Conservation (phyloP, 345 rosid genomes). For the Moricandia moricandioides region DNA sequence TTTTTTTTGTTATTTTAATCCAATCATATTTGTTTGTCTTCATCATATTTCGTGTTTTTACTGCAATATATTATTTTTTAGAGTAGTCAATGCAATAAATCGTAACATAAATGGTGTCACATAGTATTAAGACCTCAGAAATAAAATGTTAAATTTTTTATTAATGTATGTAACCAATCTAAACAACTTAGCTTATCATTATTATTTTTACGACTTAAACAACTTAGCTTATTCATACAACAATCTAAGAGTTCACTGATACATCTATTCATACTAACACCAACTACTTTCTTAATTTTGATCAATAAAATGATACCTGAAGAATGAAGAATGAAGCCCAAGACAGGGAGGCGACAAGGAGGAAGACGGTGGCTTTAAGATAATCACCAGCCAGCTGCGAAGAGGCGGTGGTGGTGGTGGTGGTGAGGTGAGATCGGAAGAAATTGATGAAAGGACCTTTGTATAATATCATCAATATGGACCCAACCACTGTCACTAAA, state of each 20-base stretch:
- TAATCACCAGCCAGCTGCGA: slow-evolving; percentile 30
- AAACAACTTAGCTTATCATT: background rate
- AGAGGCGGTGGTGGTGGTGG: background rate
- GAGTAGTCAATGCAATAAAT: no score
- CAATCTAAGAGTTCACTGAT: background rate
- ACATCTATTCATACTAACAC: background rate
- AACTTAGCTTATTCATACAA: background rate
- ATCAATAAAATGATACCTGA: slow-evolving; percentile 42
- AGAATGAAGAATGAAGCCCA: slow-evolving; percentile 85
- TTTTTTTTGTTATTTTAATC: background rate
- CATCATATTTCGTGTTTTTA: no score
- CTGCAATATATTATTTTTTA: no score
- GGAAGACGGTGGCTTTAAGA: slow-evolving; percentile 66
- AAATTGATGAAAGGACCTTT: slow-evolving; percentile 68
- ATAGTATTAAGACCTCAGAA: no score
- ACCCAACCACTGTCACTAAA: slow-evolving; percentile 70
- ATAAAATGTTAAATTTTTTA: no score
- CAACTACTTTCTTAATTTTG: background rate
- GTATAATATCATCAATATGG: slow-evolving; percentile 79
- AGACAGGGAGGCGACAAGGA: slow-evolving; percentile 77
- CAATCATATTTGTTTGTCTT: no score
- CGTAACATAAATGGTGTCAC: no score
- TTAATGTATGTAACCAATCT: background rate
- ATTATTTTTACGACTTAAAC: no score
- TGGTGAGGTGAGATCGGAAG: slow-evolving; percentile 48